These are phyloP conservation scores for Umbilicaria muhlenbergii DNA, from an alignment of 495 filamentous ascomycete species.

Conservation along the genomic window DNA sequence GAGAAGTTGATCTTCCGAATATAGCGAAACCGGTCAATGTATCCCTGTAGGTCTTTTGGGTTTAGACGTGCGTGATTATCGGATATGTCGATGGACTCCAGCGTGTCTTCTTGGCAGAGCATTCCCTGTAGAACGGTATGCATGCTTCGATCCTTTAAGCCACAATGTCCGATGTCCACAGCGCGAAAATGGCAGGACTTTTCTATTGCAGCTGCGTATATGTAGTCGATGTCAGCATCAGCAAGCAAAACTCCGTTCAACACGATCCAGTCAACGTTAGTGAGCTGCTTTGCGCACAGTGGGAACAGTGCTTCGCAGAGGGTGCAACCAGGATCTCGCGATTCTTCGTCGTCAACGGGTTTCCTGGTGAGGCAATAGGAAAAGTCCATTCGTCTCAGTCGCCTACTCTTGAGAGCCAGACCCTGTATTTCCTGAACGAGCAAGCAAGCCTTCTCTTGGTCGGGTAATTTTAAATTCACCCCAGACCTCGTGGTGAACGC, in stretches of 20 bases:
- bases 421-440: slow-evolving; percentile 62
- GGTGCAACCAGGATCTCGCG: slow-evolving; percentile 53
- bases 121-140: slow-evolving; percentile 18
- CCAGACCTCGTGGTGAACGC: slow-evolving; percentile 42
- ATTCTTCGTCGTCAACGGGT: slow-evolving; percentile 29
- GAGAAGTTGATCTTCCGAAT: slow-evolving; percentile 60
- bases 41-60: slow-evolving; percentile 42
- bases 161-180: slow-evolving; percentile 70
- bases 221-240: slow-evolving; percentile 61
- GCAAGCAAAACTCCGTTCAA: slow-evolving; percentile 73
- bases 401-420: slow-evolving; percentile 30
- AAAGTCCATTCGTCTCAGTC: slow-evolving; percentile 39
- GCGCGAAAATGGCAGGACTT: slow-evolving; percentile 52
- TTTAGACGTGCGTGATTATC: slow-evolving; percentile 59
- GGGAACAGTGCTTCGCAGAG: slow-evolving; percentile 69
- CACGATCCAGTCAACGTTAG: slow-evolving; percentile 64
- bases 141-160: slow-evolving; percentile 32
- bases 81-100: slow-evolving; percentile 66
- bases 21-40: slow-evolving; percentile 51
- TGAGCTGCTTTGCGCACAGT: slow-evolving; percentile 54
- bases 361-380: slow-evolving; percentile 25
- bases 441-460: slow-evolving; percentile 41
- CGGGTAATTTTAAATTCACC: slow-evolving; percentile 37
- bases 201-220: slow-evolving; percentile 51
- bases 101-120: slow-evolving; percentile 47